These are phyloP conservation scores for Bertia moriformis DNA, from an alignment of 2,329 filamentous ascomycete species.

Conservation along the genomic window DNA sequence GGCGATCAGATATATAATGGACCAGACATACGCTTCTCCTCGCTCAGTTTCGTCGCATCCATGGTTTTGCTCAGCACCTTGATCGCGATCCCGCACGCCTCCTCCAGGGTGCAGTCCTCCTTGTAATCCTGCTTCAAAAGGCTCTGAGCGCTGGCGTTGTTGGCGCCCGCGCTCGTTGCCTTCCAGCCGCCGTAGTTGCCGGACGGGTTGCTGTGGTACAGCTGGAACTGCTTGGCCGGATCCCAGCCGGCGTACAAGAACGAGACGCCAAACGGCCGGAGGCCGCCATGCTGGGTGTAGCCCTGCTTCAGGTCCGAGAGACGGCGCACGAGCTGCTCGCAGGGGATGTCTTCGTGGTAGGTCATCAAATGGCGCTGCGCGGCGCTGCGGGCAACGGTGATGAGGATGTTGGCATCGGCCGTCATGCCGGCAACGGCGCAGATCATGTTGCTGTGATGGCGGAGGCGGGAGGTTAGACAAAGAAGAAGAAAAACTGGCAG, in stretches of 20 bases:
- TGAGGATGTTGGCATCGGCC: constrained; percentile 98
- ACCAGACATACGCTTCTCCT: constrained; percentile 79
- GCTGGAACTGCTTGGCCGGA: constrained; percentile 87
- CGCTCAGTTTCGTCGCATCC: constrained; percentile 97
- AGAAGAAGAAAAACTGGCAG: background rate
- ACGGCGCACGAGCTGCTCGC: constrained; percentile 91
- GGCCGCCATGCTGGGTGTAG: constrained; percentile 96
- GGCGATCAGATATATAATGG: background rate
- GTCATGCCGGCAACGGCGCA: constrained; percentile 98
- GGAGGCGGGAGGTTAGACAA: background rate
- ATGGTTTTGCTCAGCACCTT: constrained; percentile 99
- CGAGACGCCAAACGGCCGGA: constrained; percentile 92
- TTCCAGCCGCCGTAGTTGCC: constrained; percentile 99
- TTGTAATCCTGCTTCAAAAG: constrained; percentile 99
- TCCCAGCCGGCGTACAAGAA: constrained; percentile 99
- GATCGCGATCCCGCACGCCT: constrained; percentile 91
- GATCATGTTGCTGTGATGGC: constrained; percentile 79
- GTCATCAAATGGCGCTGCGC: constrained; percentile 95
- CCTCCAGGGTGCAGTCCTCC: constrained; percentile 89
- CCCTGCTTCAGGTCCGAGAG: constrained; percentile 98
- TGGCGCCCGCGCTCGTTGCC: constrained; percentile 91
- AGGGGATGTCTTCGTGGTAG: constrained; percentile 99
- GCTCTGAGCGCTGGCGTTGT: constrained; percentile 94
- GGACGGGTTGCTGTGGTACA: constrained; percentile 97
- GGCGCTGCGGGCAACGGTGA: constrained; percentile 96